Evolutionary conservation across 2,329 filamentous ascomycete genomes (phyloP), one percentile per base, ranked within the genome.

Genomic region (Scolecobasidium constrictum): DNA sequence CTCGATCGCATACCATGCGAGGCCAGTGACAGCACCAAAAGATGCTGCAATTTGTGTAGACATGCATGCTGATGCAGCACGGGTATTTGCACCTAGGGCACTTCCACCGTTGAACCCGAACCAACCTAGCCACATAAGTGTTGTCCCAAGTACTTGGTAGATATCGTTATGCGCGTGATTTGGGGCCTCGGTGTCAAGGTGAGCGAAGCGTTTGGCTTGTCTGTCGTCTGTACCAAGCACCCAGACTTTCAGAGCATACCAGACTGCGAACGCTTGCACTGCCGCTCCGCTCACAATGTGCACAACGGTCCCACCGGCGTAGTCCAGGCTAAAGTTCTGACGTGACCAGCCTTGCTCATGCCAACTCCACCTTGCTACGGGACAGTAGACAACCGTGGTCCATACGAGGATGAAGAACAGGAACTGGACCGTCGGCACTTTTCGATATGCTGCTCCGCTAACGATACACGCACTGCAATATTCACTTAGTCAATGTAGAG

Each of bases 221-320:
- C 26, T 9, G 26, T 9, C 26, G n/a, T 31, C 9, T 9, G 26
- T 31, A 31, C 26, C n/a, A 82, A 77, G 61, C 79, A 81, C 46
- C 82, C 82, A 44, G 86, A 72, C 68, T n/a, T n/a, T n/a, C n/a
- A n/a, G n/a, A n/a, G n/a, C n/a, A 86, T 82, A 47, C 85, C 18
- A 39, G 15, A 42, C 64, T 16, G 78, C 77, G 66, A 85, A 83
- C 33, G 82, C 81, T 33, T 86, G 72, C 7, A 81, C 81, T 16
- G 79, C 77, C 45, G 78, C 77, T 26, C 82, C 81, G 2, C 78
- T 82, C 15, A 79, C 74, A 54, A 86, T 81, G 62, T 86, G 82
- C 16, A 86, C 82, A 28, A 82, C 81, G 9, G 80, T 82, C 36
- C 81, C 81, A 35, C 82, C 83, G 23, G 83, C 81, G 52, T 85